Conservation (phyloP, 495 filamentous ascomycete genomes). For the Penicillium atrosanguineum region DNA sequence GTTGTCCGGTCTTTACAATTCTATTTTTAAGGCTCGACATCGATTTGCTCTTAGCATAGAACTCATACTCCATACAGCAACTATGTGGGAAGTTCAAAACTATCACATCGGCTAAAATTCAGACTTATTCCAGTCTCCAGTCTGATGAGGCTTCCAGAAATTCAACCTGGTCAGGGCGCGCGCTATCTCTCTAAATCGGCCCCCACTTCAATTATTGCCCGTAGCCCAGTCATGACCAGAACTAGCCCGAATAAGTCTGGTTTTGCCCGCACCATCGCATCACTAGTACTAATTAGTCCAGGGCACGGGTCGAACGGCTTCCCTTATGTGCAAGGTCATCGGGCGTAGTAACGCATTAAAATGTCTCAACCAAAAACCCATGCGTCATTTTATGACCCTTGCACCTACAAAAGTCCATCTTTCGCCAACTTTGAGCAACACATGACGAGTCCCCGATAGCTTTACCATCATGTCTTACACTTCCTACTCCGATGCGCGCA, state of each 20-base stretch:
- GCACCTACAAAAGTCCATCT: background rate
- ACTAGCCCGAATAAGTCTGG: background rate
- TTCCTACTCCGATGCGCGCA: conserved; percentile 15
- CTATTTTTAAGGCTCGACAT: background rate
- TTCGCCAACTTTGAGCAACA: background rate
- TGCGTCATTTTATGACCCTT: background rate
- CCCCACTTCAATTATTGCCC: background rate
- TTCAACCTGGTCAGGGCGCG: background rate
- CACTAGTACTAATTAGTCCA: background rate
- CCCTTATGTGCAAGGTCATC: background rate
- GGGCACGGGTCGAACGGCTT: background rate
- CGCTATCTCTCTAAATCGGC: background rate
- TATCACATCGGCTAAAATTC: background rate
- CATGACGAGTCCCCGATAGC: background rate
- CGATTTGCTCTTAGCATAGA: background rate
- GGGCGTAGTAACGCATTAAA: background rate
- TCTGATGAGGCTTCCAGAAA: background rate
- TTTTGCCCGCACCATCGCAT: background rate
- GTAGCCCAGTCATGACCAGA: background rate
- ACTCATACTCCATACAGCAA: background rate
- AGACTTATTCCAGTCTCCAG: background rate
- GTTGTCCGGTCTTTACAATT: background rate
- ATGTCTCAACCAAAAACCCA: background rate
- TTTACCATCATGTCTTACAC: conserved; percentile 16
- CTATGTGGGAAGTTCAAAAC: background rate